These are phyloP conservation scores for Williopsis jadinii DNA, from an alignment of 1,139 yeast genomes.

Conservation along the genomic window DNA sequence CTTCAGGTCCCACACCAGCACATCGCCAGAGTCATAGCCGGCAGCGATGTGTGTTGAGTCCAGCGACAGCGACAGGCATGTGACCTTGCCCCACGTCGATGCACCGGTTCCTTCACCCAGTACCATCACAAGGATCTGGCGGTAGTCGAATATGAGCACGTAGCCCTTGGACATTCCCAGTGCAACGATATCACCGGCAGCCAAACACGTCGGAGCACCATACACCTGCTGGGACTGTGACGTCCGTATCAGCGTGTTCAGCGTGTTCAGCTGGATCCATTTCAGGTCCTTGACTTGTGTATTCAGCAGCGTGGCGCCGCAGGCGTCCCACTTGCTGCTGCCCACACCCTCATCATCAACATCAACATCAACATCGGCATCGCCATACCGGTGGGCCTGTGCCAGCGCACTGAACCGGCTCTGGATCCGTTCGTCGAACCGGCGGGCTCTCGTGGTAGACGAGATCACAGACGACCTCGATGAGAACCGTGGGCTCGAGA, in stretches of 20 bases:
- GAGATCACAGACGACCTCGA: conserved; percentile 12
- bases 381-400: neutral
- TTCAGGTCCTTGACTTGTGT: conserved; percentile 21
- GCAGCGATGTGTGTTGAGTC: conserved; percentile 41
- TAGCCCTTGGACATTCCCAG: conserved; percentile 59
- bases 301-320: neutral
- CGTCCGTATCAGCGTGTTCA: conserved; percentile 31
- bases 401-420: conserved; percentile 22
- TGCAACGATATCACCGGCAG: conserved; percentile 45
- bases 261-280: conserved; percentile 38
- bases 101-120: conserved; percentile 25
- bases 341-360: too few species aligned
- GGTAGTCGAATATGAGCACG: conserved; percentile 56
- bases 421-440: conserved; percentile 25
- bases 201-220: conserved; percentile 45
- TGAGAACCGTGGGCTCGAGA: conserved; percentile 8
- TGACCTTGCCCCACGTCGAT: conserved; percentile 33
- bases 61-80: conserved; percentile 40
- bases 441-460: conserved; percentile 4
- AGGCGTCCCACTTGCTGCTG: too few species aligned
- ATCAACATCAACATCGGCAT: too few species aligned
- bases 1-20: conserved; percentile 36
- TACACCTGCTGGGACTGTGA: conserved; percentile 30
- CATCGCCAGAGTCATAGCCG: conserved; percentile 38
- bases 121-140: conserved; percentile 42